These are phyloP conservation scores for Dysphania ambrosioides DNA, from an alignment of 148 eudicot genomes.

Conservation along the genomic window DNA sequence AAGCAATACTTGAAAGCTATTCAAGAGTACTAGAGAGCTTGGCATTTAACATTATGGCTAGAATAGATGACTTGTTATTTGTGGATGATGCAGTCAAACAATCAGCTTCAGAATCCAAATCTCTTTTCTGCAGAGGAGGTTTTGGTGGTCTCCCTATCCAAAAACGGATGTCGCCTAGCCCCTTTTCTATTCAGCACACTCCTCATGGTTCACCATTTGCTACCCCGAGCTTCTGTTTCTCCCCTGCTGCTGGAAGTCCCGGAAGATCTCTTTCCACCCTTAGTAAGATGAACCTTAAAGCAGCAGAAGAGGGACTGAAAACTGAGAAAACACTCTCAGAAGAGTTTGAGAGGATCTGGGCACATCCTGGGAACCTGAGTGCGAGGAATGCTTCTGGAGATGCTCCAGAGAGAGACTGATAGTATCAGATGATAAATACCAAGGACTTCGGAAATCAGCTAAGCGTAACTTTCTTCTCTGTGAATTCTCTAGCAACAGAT, in stretches of 20 bases:
- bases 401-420: conserved; percentile 36
- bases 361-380: conserved; percentile 35
- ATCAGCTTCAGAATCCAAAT: conserved; percentile 52
- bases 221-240: conserved; percentile 79
- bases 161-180: conserved; percentile 85
- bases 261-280: conserved; percentile 41
- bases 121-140: conserved; percentile 67
- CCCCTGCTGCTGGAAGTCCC: conserved; percentile 72
- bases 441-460: not conserved
- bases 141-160: conserved; percentile 69
- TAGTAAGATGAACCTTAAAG: conserved; percentile 28
- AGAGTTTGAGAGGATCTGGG: conserved; percentile 36
- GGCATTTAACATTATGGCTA: conserved; percentile 88
- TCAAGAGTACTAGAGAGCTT: conserved; percentile 97
- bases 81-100: conserved; percentile 76
- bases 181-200: conserved; percentile 83
- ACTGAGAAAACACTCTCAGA: conserved; percentile 19
- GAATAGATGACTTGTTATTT: conserved; percentile 65
- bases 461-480: conserved; percentile 10
- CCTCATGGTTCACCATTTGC: conserved; percentile 85
- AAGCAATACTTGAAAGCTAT: conserved; percentile 97
- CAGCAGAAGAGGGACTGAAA: conserved; percentile 28
- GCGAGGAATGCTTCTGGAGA: conserved; percentile 29
- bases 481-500: conserved; percentile 33
- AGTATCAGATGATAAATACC: not conserved